These are phyloP conservation scores for Babesia sp. DNA, from an alignment of 169 alveolate species.

Conservation along the genomic window DNA sequence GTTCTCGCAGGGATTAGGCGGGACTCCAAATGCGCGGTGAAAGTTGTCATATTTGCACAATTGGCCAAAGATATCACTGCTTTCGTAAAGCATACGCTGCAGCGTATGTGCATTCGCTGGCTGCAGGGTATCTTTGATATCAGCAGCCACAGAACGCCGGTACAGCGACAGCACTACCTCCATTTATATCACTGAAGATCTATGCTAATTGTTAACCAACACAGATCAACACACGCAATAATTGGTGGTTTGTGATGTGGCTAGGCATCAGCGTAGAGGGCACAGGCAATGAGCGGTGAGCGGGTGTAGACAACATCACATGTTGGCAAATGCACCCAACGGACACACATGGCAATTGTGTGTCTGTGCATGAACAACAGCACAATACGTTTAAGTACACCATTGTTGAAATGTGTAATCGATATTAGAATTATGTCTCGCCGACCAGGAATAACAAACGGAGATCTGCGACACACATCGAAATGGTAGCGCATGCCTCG, in stretches of 20 bases:
- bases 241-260: background rate
- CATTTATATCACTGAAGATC: constrained; percentile 6
- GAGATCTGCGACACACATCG: no score
- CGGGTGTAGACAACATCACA: background rate
- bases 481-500: no score
- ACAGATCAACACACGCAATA: background rate
- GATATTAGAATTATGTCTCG: no score
- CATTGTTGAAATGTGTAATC: no score
- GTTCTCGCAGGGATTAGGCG: constrained; percentile 56
- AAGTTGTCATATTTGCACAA: constrained; percentile 56
- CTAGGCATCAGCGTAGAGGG: background rate
- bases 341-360: background rate
- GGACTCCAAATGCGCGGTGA: constrained; percentile 36
- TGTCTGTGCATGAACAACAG: no score
- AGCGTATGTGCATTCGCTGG: constrained; percentile 54
- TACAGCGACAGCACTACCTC: constrained; percentile 45
- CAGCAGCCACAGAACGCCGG: constrained; percentile 44
- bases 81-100: constrained; percentile 45
- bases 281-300: background rate
- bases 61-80: constrained; percentile 38
- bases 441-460: no score
- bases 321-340: background rate
- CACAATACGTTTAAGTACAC: no score
- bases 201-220: background rate
- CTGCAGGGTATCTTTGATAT: constrained; percentile 20